phyloP scores from a whole-genome alignment of 2,329 filamentous ascomycete species.

The Metarhizium album region DNA sequence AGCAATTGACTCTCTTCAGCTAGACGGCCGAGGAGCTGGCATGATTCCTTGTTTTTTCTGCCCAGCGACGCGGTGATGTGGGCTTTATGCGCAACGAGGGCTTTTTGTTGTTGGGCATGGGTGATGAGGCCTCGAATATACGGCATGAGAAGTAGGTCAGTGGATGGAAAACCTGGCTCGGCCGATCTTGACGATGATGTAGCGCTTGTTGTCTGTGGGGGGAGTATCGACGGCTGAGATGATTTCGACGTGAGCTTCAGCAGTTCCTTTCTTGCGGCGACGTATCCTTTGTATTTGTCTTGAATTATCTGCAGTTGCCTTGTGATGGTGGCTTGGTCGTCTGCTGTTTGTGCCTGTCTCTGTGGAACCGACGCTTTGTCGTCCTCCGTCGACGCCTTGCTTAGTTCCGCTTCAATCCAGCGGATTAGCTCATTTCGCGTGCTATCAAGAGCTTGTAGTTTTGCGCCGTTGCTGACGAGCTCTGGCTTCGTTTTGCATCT shows the following conservation, averaged over 20 bases:
- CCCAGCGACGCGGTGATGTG: conserved; percentile 40
- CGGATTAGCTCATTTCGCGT: conserved; percentile 50
- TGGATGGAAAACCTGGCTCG: conserved; percentile 12
- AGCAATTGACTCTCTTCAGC: conserved; percentile 53
- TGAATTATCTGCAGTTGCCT: conserved; percentile 36
- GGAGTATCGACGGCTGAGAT: conserved; percentile 16
- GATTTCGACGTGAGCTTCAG: conserved; percentile 28
- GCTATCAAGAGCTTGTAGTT: conserved; percentile 41
- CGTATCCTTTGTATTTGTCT: conserved; percentile 43
- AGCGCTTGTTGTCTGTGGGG: neutral
- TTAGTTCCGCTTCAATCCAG: conserved; percentile 55
- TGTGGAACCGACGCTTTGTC: conserved; percentile 18
- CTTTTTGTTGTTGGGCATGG: conserved; percentile 45
- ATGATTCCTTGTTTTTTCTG: conserved; percentile 39
- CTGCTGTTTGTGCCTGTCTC: conserved; percentile 10
- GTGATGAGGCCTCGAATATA: conserved; percentile 44
- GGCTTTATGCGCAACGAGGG: conserved; percentile 45
- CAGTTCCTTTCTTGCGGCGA: conserved; percentile 37
- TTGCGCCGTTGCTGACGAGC: conserved; percentile 26
- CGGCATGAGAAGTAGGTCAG: conserved; percentile 39
- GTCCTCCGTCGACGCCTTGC: conserved; percentile 33
- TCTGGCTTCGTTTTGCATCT: conserved; percentile 25
- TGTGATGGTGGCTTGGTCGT: conserved; percentile 21
- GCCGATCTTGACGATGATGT: conserved; percentile 1
- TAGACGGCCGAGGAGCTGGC: conserved; percentile 40